phyloP scores from a whole-genome alignment of 345 rosid species.

The Carallia brachiata region DNA sequence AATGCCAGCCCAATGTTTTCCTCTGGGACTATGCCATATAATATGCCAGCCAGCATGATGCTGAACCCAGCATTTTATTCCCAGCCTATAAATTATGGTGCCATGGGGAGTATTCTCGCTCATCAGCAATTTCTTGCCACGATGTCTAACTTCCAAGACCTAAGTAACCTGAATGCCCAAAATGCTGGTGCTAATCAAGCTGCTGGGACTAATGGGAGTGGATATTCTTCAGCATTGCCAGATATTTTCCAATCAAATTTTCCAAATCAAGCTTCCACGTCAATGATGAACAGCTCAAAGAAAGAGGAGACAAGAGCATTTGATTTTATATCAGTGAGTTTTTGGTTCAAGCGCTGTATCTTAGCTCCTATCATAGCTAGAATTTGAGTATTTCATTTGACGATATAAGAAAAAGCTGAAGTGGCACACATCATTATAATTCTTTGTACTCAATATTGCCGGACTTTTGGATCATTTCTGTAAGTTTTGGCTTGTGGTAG shows the following conservation, averaged over 20 bases:
- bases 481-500: too few relatives aligned
- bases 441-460: too few relatives aligned
- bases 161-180: slow-evolving; percentile 57
- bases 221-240: slow-evolving; percentile 56
- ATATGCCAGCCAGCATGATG: slow-evolving; percentile 58
- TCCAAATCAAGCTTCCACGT: slow-evolving; percentile 54
- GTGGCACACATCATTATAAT: too few relatives aligned
- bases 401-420: too few relatives aligned
- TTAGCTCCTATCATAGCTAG: not conserved
- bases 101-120: slow-evolving; percentile 43
- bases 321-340: slow-evolving; percentile 91
- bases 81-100: slow-evolving; percentile 64
- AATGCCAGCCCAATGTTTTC: slow-evolving; percentile 48
- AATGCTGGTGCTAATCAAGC: slow-evolving; percentile 38
- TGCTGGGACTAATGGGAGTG: slow-evolving; percentile 38
- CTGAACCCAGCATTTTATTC: slow-evolving; percentile 60
- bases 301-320: slow-evolving; percentile 88
- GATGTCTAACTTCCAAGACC: slow-evolving; percentile 68
- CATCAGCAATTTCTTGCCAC: slow-evolving; percentile 84
- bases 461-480: too few relatives aligned
- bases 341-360: slow-evolving; percentile 10
- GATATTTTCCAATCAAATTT: slow-evolving; percentile 80
- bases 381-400: too few relatives aligned
- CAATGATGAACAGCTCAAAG: slow-evolving; percentile 56
- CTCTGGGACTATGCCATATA: slow-evolving; percentile 52